Base-by-base conservation (phyloP, 2,329 filamentous ascomycete species). In the Xylaria sp. region DNA sequence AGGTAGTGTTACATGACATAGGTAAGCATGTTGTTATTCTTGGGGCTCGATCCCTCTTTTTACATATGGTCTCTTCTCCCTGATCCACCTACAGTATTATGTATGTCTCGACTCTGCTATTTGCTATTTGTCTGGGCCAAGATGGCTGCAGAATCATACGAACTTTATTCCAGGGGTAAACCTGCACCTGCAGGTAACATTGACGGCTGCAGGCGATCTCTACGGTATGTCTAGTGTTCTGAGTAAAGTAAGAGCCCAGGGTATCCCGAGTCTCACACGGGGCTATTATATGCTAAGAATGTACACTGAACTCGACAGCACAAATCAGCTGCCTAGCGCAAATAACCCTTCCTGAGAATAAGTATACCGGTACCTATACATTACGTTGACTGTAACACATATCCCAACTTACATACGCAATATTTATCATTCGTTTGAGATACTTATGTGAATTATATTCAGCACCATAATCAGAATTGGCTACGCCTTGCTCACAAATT, bases 141-240 rank as follows among this genome's bases (percentile, higher is more conserved):
- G 38, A 56, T 31, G 25, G 29, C 36, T 29, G 53, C 36, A 42
- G 51, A 13, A 39, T 27, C 20, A n/a, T n/a, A 42, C 7, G 22
- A 39, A 31, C 51, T 27, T 27, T 56, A 58, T 27, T 36, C 39
- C 54, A 66, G 59, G 54, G 59, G 64, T 63, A 25, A 29, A 59
- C 29, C 17, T 54, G 59, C 51, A 33, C 47, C 54, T 59, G 51
- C 64, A 59, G 47, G 38, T 47, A 59, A 58, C 31, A 38, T 55
- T 59, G 54, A 56, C 59, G 49, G 59, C 47, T 66, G 59, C 64
- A 66, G 53, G 53, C 38, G 54, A 63, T 66, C 54, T 63, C 54
- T 62, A 50, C 45, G 2, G 42, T 44, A 38, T 22, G n/a, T 11
- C 5, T 47, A 47, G 20, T 50, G 39, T 25, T n/a, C n/a, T n/a